Evolutionary conservation across 1,284 basidiomycete genomes (phyloP).

Genomic region (Pholiota adiposa): DNA sequence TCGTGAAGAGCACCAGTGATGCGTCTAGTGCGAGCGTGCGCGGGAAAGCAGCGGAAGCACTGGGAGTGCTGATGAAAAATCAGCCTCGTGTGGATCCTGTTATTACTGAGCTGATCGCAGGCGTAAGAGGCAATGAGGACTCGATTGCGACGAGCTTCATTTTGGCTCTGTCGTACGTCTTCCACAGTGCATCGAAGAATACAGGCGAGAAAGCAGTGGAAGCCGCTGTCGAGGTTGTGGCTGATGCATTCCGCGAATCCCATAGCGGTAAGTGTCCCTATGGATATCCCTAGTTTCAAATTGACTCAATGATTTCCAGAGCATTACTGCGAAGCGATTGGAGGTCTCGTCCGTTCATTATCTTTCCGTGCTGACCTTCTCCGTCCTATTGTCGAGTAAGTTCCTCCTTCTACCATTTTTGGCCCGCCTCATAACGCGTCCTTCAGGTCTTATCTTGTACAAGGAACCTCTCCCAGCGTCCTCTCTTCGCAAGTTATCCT

Average conservation of each 20-base stretch:
- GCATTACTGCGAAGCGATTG: conserved; percentile 73
- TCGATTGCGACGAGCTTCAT: conserved; percentile 78
- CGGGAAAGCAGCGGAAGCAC: conserved; percentile 79
- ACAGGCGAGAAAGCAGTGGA: conserved; percentile 80
- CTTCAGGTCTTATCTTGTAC: conserved; percentile 55
- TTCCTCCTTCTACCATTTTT: conserved; percentile 5
- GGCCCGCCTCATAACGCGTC: background rate
- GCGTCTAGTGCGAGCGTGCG: conserved; percentile 81
- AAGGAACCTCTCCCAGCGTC: conserved; percentile 66
- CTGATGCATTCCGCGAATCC: conserved; percentile 77
- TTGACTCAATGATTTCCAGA: conserved; percentile 49
- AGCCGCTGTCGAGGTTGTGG: conserved; percentile 74
- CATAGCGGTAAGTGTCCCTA: conserved; percentile 63
- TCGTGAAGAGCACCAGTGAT: conserved; percentile 93
- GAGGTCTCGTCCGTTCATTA: conserved; percentile 69
- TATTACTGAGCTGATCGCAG: conserved; percentile 84
- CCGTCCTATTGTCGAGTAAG: conserved; percentile 71
- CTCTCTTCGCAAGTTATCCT: conserved; percentile 72
- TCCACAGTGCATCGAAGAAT: conserved; percentile 73
- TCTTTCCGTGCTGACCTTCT: conserved; percentile 70
- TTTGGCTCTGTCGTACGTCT: conserved; percentile 79
- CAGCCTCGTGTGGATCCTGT: conserved; percentile 88
- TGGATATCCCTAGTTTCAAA: background rate
- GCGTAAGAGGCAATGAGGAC: conserved; percentile 72
- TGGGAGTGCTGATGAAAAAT: conserved; percentile 92